Percentiles rank a stretch among this genome's conserved stretches.
Evolutionary conservation across 2,329 filamentous ascomycete genomes (phyloP).

Genomic region (Aspergillus jensenii): DNA sequence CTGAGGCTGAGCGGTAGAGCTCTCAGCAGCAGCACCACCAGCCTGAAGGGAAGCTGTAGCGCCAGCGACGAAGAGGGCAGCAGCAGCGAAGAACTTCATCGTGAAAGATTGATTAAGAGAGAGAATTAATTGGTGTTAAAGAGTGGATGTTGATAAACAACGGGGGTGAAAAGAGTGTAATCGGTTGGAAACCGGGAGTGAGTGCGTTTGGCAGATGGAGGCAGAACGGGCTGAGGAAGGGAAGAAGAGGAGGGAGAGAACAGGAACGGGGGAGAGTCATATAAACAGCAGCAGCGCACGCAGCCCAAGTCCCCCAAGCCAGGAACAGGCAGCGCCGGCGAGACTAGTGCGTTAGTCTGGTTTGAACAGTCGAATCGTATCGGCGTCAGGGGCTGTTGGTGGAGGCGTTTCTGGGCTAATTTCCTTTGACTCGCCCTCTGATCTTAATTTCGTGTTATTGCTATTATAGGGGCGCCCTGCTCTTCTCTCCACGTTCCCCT

Average conservation of each 20-base stretch:
- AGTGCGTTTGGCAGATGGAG: constrained; percentile 43
- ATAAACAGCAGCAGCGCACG: background rate
- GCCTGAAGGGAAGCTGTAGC: constrained; percentile 29
- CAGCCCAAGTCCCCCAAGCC: background rate
- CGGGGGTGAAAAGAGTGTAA: constrained; percentile 36
- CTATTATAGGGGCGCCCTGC: background rate
- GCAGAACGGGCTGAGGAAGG: constrained; percentile 17
- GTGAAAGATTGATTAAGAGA: constrained; percentile 29
- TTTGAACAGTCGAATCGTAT: constrained; percentile 1
- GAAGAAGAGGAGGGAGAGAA: constrained; percentile 13
- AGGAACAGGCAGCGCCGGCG: background rate
- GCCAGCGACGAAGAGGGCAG: constrained; percentile 39
- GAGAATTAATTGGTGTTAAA: constrained; percentile 1
- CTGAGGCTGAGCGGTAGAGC: background rate
- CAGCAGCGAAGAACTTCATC: constrained; percentile 51
- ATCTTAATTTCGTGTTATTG: background rate
- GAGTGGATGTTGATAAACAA: constrained; percentile 11
- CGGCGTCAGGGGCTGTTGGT: constrained; percentile 1
- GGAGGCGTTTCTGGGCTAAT: constrained; percentile 5
- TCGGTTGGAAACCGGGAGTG: constrained; percentile 40
- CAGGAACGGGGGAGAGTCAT: constrained; percentile 3
- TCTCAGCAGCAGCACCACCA: background rate
- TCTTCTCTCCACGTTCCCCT: background rate
- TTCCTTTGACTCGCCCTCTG: constrained; percentile 5
- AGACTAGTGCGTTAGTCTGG: constrained; percentile 1